A percentile compares a stretch with the other conserved stretches of the same genome.
Conservation (phyloP, 179 eudicot species). For the Pouteria campechiana region DNA sequence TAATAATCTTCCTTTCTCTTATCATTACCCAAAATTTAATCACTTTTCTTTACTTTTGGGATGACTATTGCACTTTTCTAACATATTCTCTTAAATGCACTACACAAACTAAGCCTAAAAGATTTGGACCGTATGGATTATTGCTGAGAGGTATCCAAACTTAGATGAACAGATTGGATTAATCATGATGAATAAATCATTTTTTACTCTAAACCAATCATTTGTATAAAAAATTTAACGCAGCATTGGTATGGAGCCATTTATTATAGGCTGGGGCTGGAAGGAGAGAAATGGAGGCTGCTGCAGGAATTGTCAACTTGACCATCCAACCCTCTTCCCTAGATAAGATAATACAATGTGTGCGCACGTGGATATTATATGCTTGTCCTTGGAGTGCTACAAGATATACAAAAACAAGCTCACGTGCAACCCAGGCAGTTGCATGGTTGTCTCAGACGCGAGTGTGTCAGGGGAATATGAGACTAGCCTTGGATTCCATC, state of each 20-base stretch:
- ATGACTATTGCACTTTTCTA: no score
- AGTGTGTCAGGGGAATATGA: slow-evolving; percentile 10
- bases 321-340: not conserved
- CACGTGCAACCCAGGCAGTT: slow-evolving; percentile 10
- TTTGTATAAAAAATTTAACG: no score
- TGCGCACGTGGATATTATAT: not conserved
- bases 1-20: no score
- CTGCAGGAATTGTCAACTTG: not conserved
- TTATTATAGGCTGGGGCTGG: not conserved
- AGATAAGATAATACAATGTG: not conserved
- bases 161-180: no score
- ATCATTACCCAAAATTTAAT: no score
- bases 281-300: slow-evolving; percentile 1
- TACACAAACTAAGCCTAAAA: no score
- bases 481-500: not conserved
- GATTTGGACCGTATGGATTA: no score
- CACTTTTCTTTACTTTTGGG: no score
- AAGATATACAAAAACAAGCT: not conserved
- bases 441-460: slow-evolving; percentile 5
- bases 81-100: no score
- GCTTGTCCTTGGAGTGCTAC: not conserved
- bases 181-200: no score
- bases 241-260: not conserved
- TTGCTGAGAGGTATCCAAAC: no score
- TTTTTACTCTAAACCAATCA: no score